Evolutionary conservation across 83 land plant genomes (phyloP).

Genomic region (Larix sibirica): DNA sequence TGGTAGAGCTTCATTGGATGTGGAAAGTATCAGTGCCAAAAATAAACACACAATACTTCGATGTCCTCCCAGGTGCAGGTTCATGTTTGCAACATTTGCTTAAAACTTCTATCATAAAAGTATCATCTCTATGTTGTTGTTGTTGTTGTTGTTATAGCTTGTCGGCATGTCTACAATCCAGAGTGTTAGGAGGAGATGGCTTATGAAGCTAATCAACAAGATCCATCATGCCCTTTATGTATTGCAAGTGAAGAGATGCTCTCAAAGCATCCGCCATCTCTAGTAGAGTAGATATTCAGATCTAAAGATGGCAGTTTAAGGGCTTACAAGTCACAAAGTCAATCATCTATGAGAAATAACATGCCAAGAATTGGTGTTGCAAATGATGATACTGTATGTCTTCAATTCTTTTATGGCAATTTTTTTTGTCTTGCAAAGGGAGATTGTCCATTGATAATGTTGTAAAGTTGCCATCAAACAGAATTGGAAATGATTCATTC

Average conservation of each 20-base stretch:
- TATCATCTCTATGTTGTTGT: too few relatives aligned
- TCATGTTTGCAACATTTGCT: too few relatives aligned
- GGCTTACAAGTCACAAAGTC: not conserved
- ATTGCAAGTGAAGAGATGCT: not conserved
- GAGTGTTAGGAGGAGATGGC: conserved; percentile 42
- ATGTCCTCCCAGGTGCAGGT: too few relatives aligned
- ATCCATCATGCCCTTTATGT: conserved; percentile 47
- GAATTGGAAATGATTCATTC: not conserved
- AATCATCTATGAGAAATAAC: not conserved
- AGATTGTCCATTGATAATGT: not conserved
- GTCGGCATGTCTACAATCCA: conserved; percentile 55
- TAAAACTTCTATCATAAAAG: too few relatives aligned
- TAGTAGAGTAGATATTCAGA: not conserved
- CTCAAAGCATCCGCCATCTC: not conserved
- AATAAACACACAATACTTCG: too few relatives aligned
- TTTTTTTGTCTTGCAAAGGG: not conserved
- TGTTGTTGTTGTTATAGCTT: conserved; percentile 13
- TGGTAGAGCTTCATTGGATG: too few relatives aligned
- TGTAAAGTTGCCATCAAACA: not conserved
- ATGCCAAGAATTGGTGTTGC: not conserved
- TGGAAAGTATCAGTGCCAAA: too few relatives aligned
- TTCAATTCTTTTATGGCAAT: not conserved
- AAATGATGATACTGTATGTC: conserved; percentile 7
- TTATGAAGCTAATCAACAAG: conserved; percentile 19
- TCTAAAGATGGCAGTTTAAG: conserved; percentile 3